Evolutionary conservation across 805 yeast genomes (phyloP), one percentile per base, ranked within the genome.

Genomic region (Grigorovia jiainica): DNA sequence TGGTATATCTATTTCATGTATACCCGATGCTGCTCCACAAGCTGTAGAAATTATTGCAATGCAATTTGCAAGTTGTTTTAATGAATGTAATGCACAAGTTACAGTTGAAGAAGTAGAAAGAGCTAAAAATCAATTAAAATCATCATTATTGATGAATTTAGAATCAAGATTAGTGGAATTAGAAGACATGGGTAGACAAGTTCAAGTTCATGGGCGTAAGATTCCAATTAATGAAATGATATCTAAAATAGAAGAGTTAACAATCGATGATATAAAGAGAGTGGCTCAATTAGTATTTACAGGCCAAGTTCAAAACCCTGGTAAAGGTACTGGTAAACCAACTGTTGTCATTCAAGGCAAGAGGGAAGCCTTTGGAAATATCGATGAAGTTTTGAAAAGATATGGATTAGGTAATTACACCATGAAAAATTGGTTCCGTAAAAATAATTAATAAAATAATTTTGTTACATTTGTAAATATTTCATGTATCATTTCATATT

Each of bases 131-230:
- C 97, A 90, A 67, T 73, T 92, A 46, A 78, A 85, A 35, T 79
- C 92, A 3, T 82, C 95, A 7, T 67, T 92, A 45, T 70, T 90
- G 60, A 90, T 90, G 95, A 90, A 89, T 55, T 72, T 89, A 37
- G 98, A 92, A 62, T 80, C 92, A 49, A 87, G 84, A 58, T 73
- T 90, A 71, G 94, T 94, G n/a, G 89, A 86, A 56, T 68, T 92
- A 43, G 98, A 92, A 64, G 98, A 92, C 55, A 71, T 89, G 64
- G 97, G 97, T 11, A 78, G 97, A 62, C 98, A 92, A 62, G 78
- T 92, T 20, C 95, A 85, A 62, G 76, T 85, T 36, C 87, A 83
- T 57, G 86, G 87, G 34, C 74, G 73, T 49, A 76, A 83, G 49
- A 74, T 89, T 7, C 77, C 84, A 11, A 80, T 87, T 7, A 66